Base-by-base conservation (phyloP, 495 filamentous ascomycete species). In the Halenospora varia region DNA sequence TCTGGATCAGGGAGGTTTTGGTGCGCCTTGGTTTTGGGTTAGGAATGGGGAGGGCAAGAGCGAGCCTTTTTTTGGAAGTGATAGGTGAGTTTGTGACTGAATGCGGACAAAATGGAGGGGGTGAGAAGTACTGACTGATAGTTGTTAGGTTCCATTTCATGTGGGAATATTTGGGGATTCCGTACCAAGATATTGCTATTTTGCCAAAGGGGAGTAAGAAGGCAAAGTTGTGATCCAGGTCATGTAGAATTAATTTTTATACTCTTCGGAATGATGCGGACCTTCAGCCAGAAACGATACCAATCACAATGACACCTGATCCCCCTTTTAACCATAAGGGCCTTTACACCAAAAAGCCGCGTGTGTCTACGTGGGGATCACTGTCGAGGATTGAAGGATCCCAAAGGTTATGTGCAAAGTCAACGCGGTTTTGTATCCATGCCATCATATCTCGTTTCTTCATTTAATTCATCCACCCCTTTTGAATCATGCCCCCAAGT, bases 51-150 rank as follows among this genome's bases (percentile, higher is more conserved):
- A 75, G 10, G 84, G 85, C 3, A 65, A 73, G 51, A 74, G 73
- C 51, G 84, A 88, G 71, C 84, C 86, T 2, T 90, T 90, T 67
- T 92, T 91, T 68, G 88, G 88, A 1, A 89, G 86, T 70, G 88
- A 90, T 71, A 75, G 87, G 73, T 89, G 26, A 19, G 44, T 17
- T n/a, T 24, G 9, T 22, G n/a, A n/a, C n/a, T n/a, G n/a, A n/a
- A n/a, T n/a, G n/a, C n/a, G n/a, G n/a, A n/a, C n/a, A n/a, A n/a
- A n/a, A n/a, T n/a, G n/a, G n/a, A n/a, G n/a, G n/a, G n/a, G n/a
- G n/a, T n/a, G n/a, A n/a, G n/a, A n/a, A 42, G 18, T 52, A 45
- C 10, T 51, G 25, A 49, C 51, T 60, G 15, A 40, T 11, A 8
- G 19, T 19, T 26, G 6, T 25, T 55, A 63, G 60, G 25, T 64